Evolutionary conservation across 176 grass and related monocot species (phyloP), one percentile per base, ranked within the genome.

Genomic region (sorghum (Sorghum bicolor)): DNA sequence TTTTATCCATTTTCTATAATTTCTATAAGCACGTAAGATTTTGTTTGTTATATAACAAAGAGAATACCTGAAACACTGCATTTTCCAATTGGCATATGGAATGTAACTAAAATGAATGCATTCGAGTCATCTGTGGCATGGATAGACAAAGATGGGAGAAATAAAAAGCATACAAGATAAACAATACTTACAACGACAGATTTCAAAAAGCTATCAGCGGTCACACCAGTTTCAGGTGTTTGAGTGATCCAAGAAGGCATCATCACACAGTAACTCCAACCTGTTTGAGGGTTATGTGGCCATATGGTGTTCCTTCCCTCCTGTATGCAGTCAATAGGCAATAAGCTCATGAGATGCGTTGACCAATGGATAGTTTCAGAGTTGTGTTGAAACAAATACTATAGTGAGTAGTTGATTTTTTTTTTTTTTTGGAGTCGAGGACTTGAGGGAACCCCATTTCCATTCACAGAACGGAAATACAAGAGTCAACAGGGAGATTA

Each of bases 181-280:
- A 74, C 28, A 30, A 78, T 83, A 90, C 89, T 96, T 93, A 99
- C 97, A 88, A 95, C 87, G 77, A 92, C 78, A 83, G 97, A 94
- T 88, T 99, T 96, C 88, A 96, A 83, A 83, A 98, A 94, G 86
- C 82, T 90, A 57, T 93, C 93, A 63, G 94, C 60, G 7, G 97
- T 79, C 48, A 65, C 89, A 86, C 86, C 88, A 80, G 89, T 81
- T 86, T 99, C 97, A 26, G 87, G 80, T 76, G 92, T 82, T 87
- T 94, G 83, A 52, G 92, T 79, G 29, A 81, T 96, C 97, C 97
- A 99, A 83, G 97, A 99, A 80, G 97, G 97, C 52, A 99, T 74
- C 37, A 85, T 94, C 70, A 99, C 91, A 88, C 97, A 99, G 87
- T 94, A 99, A 88, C 97, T 99, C 91, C 91, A 99, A 25, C 97